Evolutionary conservation across 164 flowering plant genomes (phyloP), one percentile per base, ranked within the genome.

Genomic region (Piper longum): DNA sequence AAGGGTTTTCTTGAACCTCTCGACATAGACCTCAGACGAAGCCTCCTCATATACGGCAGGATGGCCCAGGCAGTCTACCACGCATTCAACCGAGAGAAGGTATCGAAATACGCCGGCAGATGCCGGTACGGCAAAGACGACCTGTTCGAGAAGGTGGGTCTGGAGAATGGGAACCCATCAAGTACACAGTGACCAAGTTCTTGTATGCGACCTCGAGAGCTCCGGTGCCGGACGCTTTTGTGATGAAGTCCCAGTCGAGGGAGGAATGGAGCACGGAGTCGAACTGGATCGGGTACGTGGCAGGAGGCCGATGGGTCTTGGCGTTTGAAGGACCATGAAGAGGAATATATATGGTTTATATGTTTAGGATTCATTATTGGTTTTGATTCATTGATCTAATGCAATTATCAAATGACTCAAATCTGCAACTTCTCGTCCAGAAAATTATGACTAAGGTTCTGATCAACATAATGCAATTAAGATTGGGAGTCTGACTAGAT

Each of bases 281-380:
- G 7, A 83, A 83, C 61, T 82, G 75, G 74, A 82, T 82, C 19
- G 86, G 86, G 54, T 80, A 64, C 9, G 74, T 85, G 6, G 89
- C 92, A 87, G 62, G 73, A 66, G 69, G 69, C 2, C 0, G 81
- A 91, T 74, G 92, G 96, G 3, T 78, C 83, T 41, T 89, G 96
- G 95, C 77, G 72, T 65, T 63, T 89, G 75, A 72, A 73, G 79
- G 96, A 89, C 74, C 89, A 82, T 8, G 52, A 48, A 14, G 52
- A 48, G 1, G 52, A 48, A 2, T 44, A 48, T 44, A 5, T 44
- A 11, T 44, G 0, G 48, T 44, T 44, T 5, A 44, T 0, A 44
- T 44, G 48, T 44, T 44, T 44, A 44, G 48, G 11, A 44, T 44
- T 44, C 6, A 44, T 44, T 5, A 44, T 44, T 44, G 6, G 11